phyloP scores from a whole-genome alignment of 2,329 filamentous ascomycete genomes.

The Paecilomyces variotii region DNA sequence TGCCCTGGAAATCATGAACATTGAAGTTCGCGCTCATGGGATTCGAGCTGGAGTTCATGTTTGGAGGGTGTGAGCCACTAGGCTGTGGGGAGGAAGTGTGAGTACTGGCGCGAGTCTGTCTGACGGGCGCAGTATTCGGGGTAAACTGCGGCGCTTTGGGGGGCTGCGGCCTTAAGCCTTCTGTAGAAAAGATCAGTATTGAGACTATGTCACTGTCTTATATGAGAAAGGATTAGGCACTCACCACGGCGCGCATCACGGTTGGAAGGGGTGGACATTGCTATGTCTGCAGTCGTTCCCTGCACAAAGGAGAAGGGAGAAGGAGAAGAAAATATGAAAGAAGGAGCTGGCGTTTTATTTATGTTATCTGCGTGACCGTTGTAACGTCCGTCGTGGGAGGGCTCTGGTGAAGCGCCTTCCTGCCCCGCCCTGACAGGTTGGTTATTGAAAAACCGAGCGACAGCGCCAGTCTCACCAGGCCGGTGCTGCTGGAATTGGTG shows the following conservation, averaged over 20 bases:
- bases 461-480: not conserved
- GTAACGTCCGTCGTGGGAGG: not conserved
- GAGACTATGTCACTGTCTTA: not conserved
- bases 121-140: constrained; percentile 28
- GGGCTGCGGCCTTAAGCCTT: constrained; percentile 31
- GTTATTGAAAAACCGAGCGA: not conserved
- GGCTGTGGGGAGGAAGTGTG: constrained; percentile 26
- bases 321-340: not conserved
- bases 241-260: constrained; percentile 12
- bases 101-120: constrained; percentile 22
- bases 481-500: not conserved
- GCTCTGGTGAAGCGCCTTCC: not conserved
- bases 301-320: not conserved
- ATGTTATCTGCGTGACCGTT: not conserved
- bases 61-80: constrained; percentile 13
- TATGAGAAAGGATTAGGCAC: constrained; percentile 1
- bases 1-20: constrained; percentile 31
- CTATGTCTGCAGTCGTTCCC: not conserved
- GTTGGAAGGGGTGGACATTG: not conserved
- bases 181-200: constrained; percentile 4
- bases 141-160: constrained; percentile 33
- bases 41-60: constrained; percentile 22
- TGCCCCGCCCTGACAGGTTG: not conserved
- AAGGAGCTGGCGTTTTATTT: not conserved
- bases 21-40: constrained; percentile 21